Evolutionary conservation across 192 early-diverging fungal species (phyloP).

Genomic region (Jimgerdemannia flammicorona): DNA sequence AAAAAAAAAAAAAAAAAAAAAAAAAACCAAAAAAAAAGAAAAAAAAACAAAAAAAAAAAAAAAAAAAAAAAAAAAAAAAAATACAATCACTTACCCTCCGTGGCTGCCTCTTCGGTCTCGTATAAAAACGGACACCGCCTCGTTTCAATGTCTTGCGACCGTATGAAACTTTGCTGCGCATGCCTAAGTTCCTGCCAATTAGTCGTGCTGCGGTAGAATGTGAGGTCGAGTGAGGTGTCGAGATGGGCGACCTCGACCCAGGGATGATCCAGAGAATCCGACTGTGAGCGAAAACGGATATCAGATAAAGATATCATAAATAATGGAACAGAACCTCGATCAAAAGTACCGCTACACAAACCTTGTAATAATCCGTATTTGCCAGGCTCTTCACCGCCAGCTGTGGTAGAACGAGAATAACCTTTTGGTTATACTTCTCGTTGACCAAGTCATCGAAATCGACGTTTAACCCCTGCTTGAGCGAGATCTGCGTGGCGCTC

Average conservation of each 20-base stretch:
- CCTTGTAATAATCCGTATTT: constrained; percentile 14
- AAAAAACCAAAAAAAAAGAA: no score
- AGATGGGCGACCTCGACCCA: constrained; percentile 70
- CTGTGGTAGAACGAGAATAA: constrained; percentile 54
- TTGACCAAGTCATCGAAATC: constrained; percentile 66
- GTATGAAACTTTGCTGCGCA: constrained; percentile 59
- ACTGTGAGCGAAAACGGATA: not conserved
- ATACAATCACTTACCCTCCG: constrained; percentile 3
- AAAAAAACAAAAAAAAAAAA: no score
- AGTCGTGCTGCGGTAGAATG: constrained; percentile 48
- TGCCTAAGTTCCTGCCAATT: constrained; percentile 42
- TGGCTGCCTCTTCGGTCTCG: constrained; percentile 25
- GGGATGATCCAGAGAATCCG: constrained; percentile 15
- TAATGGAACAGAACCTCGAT: not conserved
- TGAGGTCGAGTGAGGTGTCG: constrained; percentile 51
- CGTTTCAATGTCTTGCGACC: constrained; percentile 58
- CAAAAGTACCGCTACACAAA: not conserved
- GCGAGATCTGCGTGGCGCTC: constrained; percentile 41
- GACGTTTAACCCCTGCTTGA: constrained; percentile 56
- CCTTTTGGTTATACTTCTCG: constrained; percentile 46
- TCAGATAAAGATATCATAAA: not conserved
- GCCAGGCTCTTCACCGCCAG: constrained; percentile 51
- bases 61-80: no score
- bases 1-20: not conserved
- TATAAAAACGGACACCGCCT: constrained; percentile 57